phyloP scores from a whole-genome alignment of 2,329 filamentous ascomycete genomes.

The Canariomyces notabilis region DNA sequence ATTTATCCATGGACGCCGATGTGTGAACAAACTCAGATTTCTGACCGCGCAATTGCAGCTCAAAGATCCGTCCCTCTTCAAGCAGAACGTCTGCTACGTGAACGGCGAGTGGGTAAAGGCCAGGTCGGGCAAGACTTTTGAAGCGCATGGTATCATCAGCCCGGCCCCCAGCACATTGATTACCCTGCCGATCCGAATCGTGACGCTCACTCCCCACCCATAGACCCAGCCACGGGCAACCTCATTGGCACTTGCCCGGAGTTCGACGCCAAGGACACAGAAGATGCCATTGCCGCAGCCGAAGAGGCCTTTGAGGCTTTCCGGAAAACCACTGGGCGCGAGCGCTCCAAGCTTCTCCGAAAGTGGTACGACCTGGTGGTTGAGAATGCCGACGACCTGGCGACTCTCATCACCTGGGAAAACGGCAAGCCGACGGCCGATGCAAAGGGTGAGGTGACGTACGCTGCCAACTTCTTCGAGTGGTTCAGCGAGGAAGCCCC shows the following conservation, averaged over 20 bases:
- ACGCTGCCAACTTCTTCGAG: constrained; percentile 71
- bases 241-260: constrained; percentile 81
- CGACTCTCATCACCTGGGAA: constrained; percentile 81
- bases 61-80: constrained; percentile 76
- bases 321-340: constrained; percentile 65
- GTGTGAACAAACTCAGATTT: not conserved
- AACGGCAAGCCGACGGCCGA: constrained; percentile 81
- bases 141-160: constrained; percentile 59
- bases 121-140: constrained; percentile 84
- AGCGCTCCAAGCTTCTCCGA: constrained; percentile 68
- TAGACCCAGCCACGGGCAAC: constrained; percentile 78
- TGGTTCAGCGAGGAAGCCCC: constrained; percentile 81
- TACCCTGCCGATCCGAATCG: too few relatives aligned
- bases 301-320: constrained; percentile 68
- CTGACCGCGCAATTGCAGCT: constrained; percentile 46
- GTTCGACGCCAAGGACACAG: constrained; percentile 71
- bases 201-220: constrained; percentile 5
- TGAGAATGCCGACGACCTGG: constrained; percentile 74
- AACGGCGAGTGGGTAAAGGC: constrained; percentile 90
- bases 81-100: constrained; percentile 75
- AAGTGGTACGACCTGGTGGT: constrained; percentile 79
- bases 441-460: constrained; percentile 65
- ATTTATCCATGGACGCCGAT: not conserved
- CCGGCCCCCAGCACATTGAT: not conserved
- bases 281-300: constrained; percentile 79